Conservation (phyloP, 257 asterid genomes). For the Solanum phureja region DNA sequence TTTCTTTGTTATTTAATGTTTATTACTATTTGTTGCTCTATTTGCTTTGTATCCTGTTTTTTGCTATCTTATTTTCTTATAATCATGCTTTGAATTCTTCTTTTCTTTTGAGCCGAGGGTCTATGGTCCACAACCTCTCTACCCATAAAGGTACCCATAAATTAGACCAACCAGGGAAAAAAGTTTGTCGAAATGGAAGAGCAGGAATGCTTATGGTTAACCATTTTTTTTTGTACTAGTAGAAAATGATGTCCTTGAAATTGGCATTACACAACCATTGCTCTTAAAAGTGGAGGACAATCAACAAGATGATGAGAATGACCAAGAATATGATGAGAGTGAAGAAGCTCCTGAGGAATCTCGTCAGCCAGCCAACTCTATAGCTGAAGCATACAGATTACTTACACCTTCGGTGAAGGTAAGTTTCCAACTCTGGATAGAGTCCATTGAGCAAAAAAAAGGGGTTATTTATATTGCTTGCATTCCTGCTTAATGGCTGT, state of each 20-base stretch:
- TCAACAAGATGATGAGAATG: constrained; percentile 51
- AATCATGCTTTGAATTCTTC: neutral
- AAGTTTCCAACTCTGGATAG: neutral
- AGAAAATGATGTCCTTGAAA: constrained; percentile 61
- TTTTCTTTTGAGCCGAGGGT: neutral
- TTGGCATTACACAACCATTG: constrained; percentile 71
- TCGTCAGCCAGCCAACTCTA: constrained; percentile 73
- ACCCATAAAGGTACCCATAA: neutral
- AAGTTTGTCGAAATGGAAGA: neutral
- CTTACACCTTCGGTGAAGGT: constrained; percentile 98
- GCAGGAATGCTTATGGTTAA: neutral
- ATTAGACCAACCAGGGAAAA: neutral
- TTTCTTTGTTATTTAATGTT: neutral
- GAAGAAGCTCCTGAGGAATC: constrained; percentile 82
- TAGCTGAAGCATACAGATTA: constrained; percentile 69
- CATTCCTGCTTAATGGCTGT: neutral
- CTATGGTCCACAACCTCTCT: neutral
- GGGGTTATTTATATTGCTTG: neutral
- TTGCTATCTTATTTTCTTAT: neutral
- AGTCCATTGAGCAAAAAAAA: neutral
- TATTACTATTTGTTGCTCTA: neutral
- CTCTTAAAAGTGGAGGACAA: constrained; percentile 38
- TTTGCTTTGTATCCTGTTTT: neutral
- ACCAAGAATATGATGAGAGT: constrained; percentile 69
- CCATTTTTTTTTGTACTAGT: neutral